These are phyloP conservation scores for Xylaria sp. DNA, from an alignment of 2,329 filamentous ascomycete genomes.

Conservation along the genomic window DNA sequence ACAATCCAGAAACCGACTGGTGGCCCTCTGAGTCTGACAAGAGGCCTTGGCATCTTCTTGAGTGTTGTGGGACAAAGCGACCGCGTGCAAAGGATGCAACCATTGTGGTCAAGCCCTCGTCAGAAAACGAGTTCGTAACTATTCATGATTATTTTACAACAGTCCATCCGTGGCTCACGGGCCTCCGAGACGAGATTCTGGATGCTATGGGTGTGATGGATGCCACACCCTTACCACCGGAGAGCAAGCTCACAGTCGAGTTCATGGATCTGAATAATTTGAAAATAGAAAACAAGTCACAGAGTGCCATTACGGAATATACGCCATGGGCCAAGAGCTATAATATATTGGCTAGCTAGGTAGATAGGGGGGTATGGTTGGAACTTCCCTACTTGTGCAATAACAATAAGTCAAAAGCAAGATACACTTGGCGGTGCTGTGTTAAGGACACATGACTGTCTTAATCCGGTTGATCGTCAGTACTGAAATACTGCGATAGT, in stretches of 20 bases:
- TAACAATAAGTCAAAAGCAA: no score
- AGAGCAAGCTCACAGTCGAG: background rate
- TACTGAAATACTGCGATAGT: no score
- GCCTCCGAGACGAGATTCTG: background rate
- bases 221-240: background rate
- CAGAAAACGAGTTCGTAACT: slow-evolving; percentile 5
- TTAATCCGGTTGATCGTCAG: no score
- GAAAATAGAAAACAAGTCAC: no score
- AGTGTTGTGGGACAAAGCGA: background rate
- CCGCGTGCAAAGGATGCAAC: background rate
- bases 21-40: background rate
- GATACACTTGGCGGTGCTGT: no score
- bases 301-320: no score
- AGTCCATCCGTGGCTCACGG: background rate
- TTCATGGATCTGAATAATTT: no score
- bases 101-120: background rate
- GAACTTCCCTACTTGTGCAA: no score
- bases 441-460: no score
- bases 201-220: background rate
- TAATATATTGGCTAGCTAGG: no score
- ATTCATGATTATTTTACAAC: slow-evolving; percentile 6
- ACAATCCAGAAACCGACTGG: background rate
- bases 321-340: no score
- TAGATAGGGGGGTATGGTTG: no score
- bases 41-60: background rate